phyloP scores from a whole-genome alignment of 805 yeast species.

The Wickerhamiella dianesei region DNA sequence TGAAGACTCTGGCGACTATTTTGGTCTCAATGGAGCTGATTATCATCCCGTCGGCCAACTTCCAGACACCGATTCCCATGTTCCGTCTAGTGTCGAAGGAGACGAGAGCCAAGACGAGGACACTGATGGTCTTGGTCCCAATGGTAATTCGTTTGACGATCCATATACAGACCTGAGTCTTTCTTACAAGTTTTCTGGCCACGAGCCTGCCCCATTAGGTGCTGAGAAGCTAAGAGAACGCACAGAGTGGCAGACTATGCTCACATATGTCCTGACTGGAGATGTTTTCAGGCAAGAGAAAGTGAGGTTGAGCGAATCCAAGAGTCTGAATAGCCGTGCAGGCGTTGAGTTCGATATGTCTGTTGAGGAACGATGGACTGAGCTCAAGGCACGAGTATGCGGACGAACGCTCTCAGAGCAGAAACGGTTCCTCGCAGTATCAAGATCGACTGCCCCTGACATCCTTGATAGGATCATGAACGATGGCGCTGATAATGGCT shows the following conservation, averaged over 20 bases:
- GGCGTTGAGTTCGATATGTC: slow-evolving; percentile 35
- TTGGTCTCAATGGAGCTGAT: slow-evolving; percentile 18
- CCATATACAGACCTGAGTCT: slow-evolving; percentile 20
- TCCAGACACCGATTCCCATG: background rate
- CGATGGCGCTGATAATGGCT: slow-evolving; percentile 38
- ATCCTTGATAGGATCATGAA: slow-evolving; percentile 53
- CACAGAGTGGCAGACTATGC: slow-evolving; percentile 92
- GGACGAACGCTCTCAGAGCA: slow-evolving; percentile 77
- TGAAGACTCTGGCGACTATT: slow-evolving; percentile 39
- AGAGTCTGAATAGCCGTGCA: slow-evolving; percentile 27
- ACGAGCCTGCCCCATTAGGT: slow-evolving; percentile 2
- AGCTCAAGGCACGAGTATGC: slow-evolving; percentile 65
- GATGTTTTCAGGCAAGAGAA: slow-evolving; percentile 89
- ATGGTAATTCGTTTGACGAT: slow-evolving; percentile 24
- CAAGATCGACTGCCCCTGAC: slow-evolving; percentile 60
- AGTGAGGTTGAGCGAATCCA: slow-evolving; percentile 39
- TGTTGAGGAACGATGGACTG: slow-evolving; percentile 71
- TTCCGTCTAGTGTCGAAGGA: slow-evolving; percentile 18
- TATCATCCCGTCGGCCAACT: slow-evolving; percentile 14
- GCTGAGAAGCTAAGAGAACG: slow-evolving; percentile 40
- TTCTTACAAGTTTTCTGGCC: slow-evolving; percentile 11
- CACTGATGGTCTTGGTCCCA: slow-evolving; percentile 22
- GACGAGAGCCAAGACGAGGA: slow-evolving; percentile 12
- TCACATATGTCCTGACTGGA: slow-evolving; percentile 80
- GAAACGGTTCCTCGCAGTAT: slow-evolving; percentile 47